Percentiles rank a stretch among this genome's conserved stretches.
These are phyloP conservation scores for Hypoxylon lienhwacheense DNA, from an alignment of 495 filamentous ascomycete species.

Conservation along the genomic window DNA sequence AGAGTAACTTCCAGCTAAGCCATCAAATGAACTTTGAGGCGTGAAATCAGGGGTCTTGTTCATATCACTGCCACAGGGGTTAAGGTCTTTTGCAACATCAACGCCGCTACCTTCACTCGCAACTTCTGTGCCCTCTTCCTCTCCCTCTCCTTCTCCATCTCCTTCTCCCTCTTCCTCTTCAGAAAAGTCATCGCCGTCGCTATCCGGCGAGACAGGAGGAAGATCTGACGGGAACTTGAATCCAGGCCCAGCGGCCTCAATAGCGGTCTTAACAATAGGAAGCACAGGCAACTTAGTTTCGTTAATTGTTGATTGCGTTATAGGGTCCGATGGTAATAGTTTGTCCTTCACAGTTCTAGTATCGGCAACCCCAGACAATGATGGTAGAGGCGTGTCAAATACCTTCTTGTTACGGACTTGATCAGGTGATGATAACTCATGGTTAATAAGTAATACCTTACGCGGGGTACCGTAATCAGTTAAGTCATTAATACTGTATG, in stretches of 20 bases:
- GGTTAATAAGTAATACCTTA: constrained; percentile 28
- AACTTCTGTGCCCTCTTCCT: constrained; percentile 48
- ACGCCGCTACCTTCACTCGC: constrained; percentile 62
- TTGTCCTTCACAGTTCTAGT: constrained; percentile 28
- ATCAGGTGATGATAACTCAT: constrained; percentile 49
- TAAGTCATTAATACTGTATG: constrained; percentile 56
- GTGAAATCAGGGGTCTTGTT: constrained; percentile 61
- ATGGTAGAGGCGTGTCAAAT: constrained; percentile 43
- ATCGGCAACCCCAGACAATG: constrained; percentile 38
- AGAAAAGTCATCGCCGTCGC: constrained; percentile 47
- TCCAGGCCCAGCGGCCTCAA: constrained; percentile 26
- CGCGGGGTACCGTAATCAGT: constrained; percentile 8
- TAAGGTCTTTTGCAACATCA: constrained; percentile 69
- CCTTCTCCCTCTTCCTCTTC: constrained; percentile 45
- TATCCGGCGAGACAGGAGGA: constrained; percentile 38
- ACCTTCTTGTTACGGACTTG: constrained; percentile 44
- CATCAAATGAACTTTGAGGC: constrained; percentile 68
- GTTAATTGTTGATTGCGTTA: constrained; percentile 32
- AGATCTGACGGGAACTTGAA: constrained; percentile 37
- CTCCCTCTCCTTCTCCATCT: constrained; percentile 44
- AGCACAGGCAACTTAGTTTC: constrained; percentile 26
- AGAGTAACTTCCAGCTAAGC: constrained; percentile 48
- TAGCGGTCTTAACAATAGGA: constrained; percentile 26
- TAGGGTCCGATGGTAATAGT: constrained; percentile 35
- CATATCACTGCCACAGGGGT: constrained; percentile 51